Evolutionary conservation across 1,284 basidiomycete species (phyloP).

Genomic region (Pascua guehoae): DNA sequence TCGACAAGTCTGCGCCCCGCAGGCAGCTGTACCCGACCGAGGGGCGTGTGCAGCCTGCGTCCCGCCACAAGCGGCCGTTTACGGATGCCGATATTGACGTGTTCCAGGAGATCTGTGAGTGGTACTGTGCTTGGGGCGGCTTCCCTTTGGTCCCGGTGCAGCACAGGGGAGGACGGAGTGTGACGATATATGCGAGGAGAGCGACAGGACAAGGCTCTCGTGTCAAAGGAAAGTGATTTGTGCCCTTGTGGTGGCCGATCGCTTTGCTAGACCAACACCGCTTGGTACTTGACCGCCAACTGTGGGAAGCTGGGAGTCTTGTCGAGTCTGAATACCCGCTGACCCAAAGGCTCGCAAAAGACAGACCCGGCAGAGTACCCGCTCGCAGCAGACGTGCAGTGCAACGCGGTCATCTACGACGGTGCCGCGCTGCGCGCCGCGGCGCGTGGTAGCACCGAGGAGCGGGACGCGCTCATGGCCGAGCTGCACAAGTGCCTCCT

Average conservation of each 20-base stretch:
- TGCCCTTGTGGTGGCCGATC: too few species aligned
- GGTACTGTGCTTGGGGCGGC: not conserved
- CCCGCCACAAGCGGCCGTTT: slow-evolving; percentile 1
- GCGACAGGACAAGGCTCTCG: too few species aligned
- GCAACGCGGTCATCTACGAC: slow-evolving; percentile 11
- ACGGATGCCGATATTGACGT: slow-evolving; percentile 1
- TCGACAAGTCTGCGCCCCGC: too few species aligned
- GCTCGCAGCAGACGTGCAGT: not conserved
- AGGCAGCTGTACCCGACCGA: not conserved
- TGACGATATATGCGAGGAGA: too few species aligned
- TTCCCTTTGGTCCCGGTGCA: not conserved
- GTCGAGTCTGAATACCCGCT: not conserved
- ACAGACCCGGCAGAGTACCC: slow-evolving; percentile 5
- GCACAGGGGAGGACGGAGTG: too few species aligned
- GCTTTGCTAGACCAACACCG: too few species aligned
- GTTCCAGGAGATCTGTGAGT: slow-evolving; percentile 9
- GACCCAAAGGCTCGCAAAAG: not conserved
- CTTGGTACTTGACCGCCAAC: too few species aligned
- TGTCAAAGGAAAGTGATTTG: too few species aligned
- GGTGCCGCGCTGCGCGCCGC: not conserved
- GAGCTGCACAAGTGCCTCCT: slow-evolving; percentile 16
- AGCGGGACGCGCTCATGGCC: slow-evolving; percentile 10
- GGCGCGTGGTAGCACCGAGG: not conserved
- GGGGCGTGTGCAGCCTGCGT: not conserved
- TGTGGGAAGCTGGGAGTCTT: not conserved